Percentiles rank a stretch among this genome's conserved stretches.
phyloP scores from a whole-genome alignment of 192 early-diverging fungal genomes.

The Coemansia sp. region DNA sequence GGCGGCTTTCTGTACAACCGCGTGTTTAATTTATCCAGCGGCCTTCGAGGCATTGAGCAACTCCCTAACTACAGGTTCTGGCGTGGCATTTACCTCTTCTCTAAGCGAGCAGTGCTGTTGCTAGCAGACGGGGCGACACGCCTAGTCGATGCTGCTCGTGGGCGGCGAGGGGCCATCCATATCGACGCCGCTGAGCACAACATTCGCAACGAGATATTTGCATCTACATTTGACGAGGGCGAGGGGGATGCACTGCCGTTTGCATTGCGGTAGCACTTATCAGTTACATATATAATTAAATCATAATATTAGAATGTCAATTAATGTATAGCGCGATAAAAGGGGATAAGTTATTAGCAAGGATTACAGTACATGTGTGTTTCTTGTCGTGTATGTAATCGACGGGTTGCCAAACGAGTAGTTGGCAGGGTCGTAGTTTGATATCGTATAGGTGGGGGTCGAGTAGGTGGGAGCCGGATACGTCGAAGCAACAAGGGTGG shows the following conservation, averaged over 20 bases:
- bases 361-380: conserved; percentile 5
- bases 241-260: conserved; percentile 30
- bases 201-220: conserved; percentile 46
- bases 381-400: conserved; percentile 13
- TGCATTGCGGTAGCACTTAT: conserved; percentile 1
- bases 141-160: conserved; percentile 17
- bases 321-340: background rate
- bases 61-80: conserved; percentile 61
- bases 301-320: background rate
- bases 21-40: conserved; percentile 52
- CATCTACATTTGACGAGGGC: conserved; percentile 22
- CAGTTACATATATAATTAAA: background rate
- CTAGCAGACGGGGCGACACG: conserved; percentile 11
- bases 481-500: conserved; percentile 10
- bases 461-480: conserved; percentile 7
- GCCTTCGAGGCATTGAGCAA: conserved; percentile 58
- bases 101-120: conserved; percentile 16
- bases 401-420: conserved; percentile 11
- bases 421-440: conserved; percentile 10
- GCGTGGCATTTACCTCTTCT: conserved; percentile 43
- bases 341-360: background rate
- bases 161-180: conserved; percentile 36
- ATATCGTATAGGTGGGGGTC: background rate
- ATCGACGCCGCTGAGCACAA: conserved; percentile 45
- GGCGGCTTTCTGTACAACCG: conserved; percentile 62